phyloP scores from a whole-genome alignment of 139 green algal species.

The Volvox reticuliferus region DNA sequence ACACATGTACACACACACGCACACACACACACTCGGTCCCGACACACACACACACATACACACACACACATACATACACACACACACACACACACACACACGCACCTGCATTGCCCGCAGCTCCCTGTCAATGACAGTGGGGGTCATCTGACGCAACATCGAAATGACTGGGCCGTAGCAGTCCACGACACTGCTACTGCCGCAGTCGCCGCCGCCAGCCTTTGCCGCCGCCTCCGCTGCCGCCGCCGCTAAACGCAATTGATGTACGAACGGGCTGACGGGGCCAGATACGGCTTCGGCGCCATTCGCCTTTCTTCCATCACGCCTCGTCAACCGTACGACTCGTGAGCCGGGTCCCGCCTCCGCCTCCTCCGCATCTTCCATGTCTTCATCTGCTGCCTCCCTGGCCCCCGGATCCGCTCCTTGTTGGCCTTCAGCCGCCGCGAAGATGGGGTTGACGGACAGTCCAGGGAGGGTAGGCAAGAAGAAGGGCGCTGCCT shows the following conservation, averaged over 20 bases:
- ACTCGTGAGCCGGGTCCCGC: not conserved
- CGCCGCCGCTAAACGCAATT: slow-evolving; percentile 56
- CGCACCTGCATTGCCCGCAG: slow-evolving; percentile 77
- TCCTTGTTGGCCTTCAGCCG: not conserved
- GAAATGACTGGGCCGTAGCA: slow-evolving; percentile 69
- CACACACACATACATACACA: not conserved
- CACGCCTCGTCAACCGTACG: not conserved
- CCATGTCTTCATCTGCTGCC: not conserved
- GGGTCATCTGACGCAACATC: slow-evolving; percentile 64
- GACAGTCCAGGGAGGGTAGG: slow-evolving; percentile 79
- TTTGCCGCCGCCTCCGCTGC: slow-evolving; percentile 3
- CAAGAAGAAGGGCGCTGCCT: slow-evolving; percentile 97
- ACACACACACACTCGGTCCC: not conserved
- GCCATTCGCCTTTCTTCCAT: not conserved
- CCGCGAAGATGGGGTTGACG: slow-evolving; percentile 73
- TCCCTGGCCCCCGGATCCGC: not conserved
- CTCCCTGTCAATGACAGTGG: slow-evolving; percentile 78
- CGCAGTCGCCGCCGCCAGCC: not conserved
- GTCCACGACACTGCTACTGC: not conserved
- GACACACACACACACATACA: not conserved
- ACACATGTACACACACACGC: not conserved
- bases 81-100: not conserved
- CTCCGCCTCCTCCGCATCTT: not conserved
- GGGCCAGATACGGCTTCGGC: not conserved
- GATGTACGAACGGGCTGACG: slow-evolving; percentile 51